A percentile compares a stretch with the other conserved stretches of the same genome.
phyloP scores from a whole-genome alignment of 2,329 filamentous ascomycete species.

The Epichloe bromicola region DNA sequence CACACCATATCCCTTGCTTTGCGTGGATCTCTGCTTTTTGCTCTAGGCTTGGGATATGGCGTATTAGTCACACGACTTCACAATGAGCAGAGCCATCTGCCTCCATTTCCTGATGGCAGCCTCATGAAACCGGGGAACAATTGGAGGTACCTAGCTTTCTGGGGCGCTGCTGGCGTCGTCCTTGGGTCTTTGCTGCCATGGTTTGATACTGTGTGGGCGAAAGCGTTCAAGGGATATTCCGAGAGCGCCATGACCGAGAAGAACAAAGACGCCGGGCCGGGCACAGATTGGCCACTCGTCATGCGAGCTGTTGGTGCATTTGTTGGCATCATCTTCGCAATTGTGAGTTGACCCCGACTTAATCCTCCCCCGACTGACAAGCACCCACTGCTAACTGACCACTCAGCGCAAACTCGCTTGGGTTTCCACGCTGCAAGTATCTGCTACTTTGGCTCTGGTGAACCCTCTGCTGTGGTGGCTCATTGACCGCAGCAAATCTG shows the following conservation, averaged over 20 bases:
- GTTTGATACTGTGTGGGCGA: slow-evolving; percentile 66
- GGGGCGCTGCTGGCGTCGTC: slow-evolving; percentile 67
- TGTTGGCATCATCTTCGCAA: slow-evolving; percentile 50
- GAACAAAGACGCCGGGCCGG: slow-evolving; percentile 24
- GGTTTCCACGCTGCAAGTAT: slow-evolving; percentile 90
- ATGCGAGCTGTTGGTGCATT: slow-evolving; percentile 47
- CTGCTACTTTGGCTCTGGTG: slow-evolving; percentile 73
- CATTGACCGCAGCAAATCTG: slow-evolving; percentile 77
- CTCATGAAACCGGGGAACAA: slow-evolving; percentile 30
- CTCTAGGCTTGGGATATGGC: slow-evolving; percentile 73
- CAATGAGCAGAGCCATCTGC: slow-evolving; percentile 47
- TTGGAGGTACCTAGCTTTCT: slow-evolving; percentile 62
- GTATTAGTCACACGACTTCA: slow-evolving; percentile 70
- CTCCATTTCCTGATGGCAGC: slow-evolving; percentile 38
- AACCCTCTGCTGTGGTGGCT: slow-evolving; percentile 96
- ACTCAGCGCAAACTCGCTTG: slow-evolving; percentile 73
- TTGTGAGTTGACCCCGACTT: slow-evolving; percentile 45
- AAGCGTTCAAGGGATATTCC: slow-evolving; percentile 28
- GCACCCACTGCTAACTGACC: background rate
- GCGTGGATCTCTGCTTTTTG: slow-evolving; percentile 55
- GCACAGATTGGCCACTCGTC: slow-evolving; percentile 60
- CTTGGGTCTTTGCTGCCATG: slow-evolving; percentile 73
- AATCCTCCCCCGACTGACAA: background rate
- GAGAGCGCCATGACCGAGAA: slow-evolving; percentile 15
- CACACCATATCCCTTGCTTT: slow-evolving; percentile 35